Base-by-base conservation (phyloP, 2,329 filamentous ascomycete genomes). In the Exophiala sideris region DNA sequence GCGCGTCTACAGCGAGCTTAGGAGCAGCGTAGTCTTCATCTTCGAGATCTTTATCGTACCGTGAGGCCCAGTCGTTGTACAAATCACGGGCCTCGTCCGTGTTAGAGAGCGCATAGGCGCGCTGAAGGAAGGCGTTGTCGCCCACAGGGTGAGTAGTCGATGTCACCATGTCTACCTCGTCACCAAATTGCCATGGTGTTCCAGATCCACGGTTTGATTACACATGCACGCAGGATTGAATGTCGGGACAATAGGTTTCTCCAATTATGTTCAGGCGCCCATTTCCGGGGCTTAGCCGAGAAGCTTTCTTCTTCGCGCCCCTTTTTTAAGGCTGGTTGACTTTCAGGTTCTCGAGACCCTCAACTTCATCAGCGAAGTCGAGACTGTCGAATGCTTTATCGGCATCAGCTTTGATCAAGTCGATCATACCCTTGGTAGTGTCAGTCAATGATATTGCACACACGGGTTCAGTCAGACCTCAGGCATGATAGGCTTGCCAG, bases 301-400 rank as follows among this genome's bases (percentile, higher is more conserved):
- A 29, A 29, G 24, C 5, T 29, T 29, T 29, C 5, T 29, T 8
- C 5, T 29, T 29, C 7, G 7, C 24, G 7, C 24, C 24, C 24
- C 24, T 29, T 40, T 40, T 21, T 60, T 48, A 60, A 42, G 49
- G 33, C 24, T 38, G 33, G 14, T 45, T 35, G 18, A 60, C 47
- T 16, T 46, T 46, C 41, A 62, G 18, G 16, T 53, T 40, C 3
- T 55, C 48, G 4, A 60, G 32, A 21, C 56, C 58, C 7, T 55
- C 45, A 9, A 52, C 53, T 34, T 62, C 62, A 51, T 71, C 65
- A 94, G 64, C 96, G 85, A 64, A 60, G 7, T 64, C 62, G 56
- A 99, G 75, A 70, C 95, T 91, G 61, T 89, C 83, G 60, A 99
- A 87, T 12, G 86, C 85, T 75, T 96, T 96, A 70, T 96, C 91